phyloP scores from a whole-genome alignment of 176 grass and related monocot genomes.

The Oryza australiensis region DNA sequence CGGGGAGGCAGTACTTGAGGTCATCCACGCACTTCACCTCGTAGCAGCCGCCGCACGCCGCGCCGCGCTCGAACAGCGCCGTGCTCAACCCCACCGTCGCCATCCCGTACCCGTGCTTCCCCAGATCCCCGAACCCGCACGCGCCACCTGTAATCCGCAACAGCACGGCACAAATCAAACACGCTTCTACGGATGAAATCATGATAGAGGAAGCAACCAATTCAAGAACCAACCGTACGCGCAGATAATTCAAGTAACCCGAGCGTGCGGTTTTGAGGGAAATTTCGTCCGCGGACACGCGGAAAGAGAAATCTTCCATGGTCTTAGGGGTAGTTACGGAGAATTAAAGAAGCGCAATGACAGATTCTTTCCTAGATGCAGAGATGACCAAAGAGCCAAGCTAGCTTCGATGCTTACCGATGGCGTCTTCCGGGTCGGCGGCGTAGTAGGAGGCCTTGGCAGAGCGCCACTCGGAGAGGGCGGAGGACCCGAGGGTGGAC shows the following conservation, averaged over 20 bases:
- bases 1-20: conserved; percentile 87
- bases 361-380: not conserved
- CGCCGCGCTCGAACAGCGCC: conserved; percentile 80
- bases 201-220: not conserved
- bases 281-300: conserved; percentile 19
- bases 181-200: not conserved
- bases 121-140: conserved; percentile 95
- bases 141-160: conserved; percentile 67
- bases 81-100: conserved; percentile 89
- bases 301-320: conserved; percentile 3
- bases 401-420: conserved; percentile 50
- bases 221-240: conserved; percentile 32
- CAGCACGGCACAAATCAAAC: conserved; percentile 3
- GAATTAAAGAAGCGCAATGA: conserved; percentile 8
- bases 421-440: conserved; percentile 83
- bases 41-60: conserved; percentile 93
- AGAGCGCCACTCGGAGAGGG: conserved; percentile 85
- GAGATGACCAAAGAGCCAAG: not conserved
- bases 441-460: conserved; percentile 97
- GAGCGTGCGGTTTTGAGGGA: not conserved
- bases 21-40: conserved; percentile 91
- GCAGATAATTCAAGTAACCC: conserved; percentile 19
- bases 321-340: not conserved
- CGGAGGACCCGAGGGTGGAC: conserved; percentile 54
- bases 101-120: conserved; percentile 92